These are phyloP conservation scores for Ceratocystis alfenasii DNA, from an alignment of 2,329 filamentous ascomycete genomes.

Conservation along the genomic window DNA sequence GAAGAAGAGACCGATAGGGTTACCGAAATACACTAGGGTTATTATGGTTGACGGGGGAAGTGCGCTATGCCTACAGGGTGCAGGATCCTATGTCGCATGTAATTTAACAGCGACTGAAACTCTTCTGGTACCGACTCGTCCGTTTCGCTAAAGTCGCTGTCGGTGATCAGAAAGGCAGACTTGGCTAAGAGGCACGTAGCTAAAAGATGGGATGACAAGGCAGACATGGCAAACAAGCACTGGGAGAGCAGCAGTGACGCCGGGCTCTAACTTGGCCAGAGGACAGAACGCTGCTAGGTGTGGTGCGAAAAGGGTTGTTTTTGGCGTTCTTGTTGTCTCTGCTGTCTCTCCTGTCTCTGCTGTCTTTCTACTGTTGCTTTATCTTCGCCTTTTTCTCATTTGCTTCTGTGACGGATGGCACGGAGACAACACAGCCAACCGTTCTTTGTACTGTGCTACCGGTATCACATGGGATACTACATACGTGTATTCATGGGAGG, in stretches of 20 bases:
- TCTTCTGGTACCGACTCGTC: background rate
- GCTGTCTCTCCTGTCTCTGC: background rate
- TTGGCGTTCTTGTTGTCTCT: background rate
- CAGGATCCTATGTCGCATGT: too few species aligned
- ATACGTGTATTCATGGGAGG: too few species aligned
- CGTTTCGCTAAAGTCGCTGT: background rate
- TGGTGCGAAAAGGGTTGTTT: background rate
- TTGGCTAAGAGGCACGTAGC: background rate
- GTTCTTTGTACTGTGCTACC: too few species aligned
- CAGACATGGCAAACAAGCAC: conserved; percentile 5
- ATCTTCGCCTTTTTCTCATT: too few species aligned
- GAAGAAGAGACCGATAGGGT: background rate
- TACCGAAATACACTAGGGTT: background rate
- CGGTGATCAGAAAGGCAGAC: background rate
- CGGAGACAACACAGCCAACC: too few species aligned
- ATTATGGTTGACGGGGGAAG: background rate
- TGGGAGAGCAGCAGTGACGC: background rate
- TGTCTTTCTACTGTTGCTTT: background rate
- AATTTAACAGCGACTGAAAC: background rate
- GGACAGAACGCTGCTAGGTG: background rate
- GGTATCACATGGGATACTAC: too few species aligned
- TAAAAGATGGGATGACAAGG: background rate
- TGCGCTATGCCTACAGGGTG: background rate
- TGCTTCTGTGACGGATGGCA: too few species aligned
- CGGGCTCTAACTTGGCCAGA: background rate